Base-by-base conservation (phyloP, 257 asterid species). In the Osmanthus fragrans region DNA sequence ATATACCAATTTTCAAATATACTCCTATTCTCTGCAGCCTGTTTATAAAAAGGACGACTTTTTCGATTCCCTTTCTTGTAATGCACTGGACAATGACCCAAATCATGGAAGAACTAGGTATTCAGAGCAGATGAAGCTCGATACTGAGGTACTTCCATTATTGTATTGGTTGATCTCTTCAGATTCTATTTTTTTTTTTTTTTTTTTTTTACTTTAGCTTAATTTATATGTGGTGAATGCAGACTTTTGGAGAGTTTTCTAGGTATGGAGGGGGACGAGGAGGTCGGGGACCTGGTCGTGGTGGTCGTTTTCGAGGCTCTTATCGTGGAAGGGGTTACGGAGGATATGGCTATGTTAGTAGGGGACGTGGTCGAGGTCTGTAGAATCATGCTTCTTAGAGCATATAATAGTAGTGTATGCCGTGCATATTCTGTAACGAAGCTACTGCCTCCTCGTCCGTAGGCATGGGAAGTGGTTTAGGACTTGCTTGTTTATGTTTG, bases 161-260 rank as follows among this genome's bases (percentile, higher is more conserved):
- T 63, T 6, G 5, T 5, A 58, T 58, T 58, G 27, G 47, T 40
- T 40, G 47, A 39, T 58, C 9, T 73, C 63, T 51, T 51, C 63
- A 51, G 23, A 4, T 51, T 51, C 63, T 51, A 51, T 21, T 16
- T 51, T 51, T 25, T 25, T 1, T 25, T 25, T 25, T 25, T 25
- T 25, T 25, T 32, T 32, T 32, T 32, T 32, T 1, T 19, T 0
- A 19, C 67, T 9, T 45, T 16, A 74, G 58, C 86, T 87, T 87
- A 56, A 82, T 77, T 21, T 13, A 37, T 42, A 37, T 36, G 25
- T 40, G 18, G 5, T 78, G 63, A 36, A 42, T 84, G 82, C 89
- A 93, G 99, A 95, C 99, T 19, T 95, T 95, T 86, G 99, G 99
- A 88, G 98, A 95, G 1, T 89, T 85, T 80, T 74, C 97, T 34